Evolutionary conservation across 2,329 filamentous ascomycete species (phyloP).

Genomic region (Microdochium trichocladiopsis): DNA sequence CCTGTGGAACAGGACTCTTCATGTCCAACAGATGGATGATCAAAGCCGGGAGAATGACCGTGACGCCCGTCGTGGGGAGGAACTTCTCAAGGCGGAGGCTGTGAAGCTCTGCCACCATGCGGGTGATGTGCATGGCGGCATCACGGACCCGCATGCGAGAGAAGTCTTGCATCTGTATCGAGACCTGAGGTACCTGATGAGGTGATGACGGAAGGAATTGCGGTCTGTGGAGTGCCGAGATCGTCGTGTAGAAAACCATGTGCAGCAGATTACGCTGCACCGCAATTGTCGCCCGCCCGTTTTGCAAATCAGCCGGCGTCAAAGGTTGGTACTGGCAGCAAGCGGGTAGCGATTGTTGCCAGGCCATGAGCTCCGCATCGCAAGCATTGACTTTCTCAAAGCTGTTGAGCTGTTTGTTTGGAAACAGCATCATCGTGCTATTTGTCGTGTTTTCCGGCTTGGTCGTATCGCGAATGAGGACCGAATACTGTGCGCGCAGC

Average conservation of each 20-base stretch:
- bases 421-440: conserved; percentile 81
- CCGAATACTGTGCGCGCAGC: conserved; percentile 85
- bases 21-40: conserved; percentile 92
- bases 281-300: conserved; percentile 51
- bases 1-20: conserved; percentile 69
- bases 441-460: conserved; percentile 70
- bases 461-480: conserved; percentile 76
- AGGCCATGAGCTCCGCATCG: conserved; percentile 71
- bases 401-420: conserved; percentile 81
- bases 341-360: conserved; percentile 65
- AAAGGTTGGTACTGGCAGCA: conserved; percentile 62
- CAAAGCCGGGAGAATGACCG: conserved; percentile 83
- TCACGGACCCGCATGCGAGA: conserved; percentile 78
- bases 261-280: conserved; percentile 82
- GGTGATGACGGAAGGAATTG: conserved; percentile 77
- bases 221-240: conserved; percentile 84
- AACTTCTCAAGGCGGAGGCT: conserved; percentile 66
- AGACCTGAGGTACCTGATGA: conserved; percentile 39
- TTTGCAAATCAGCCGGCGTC: conserved; percentile 46
- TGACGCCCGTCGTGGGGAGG: conserved; percentile 84
- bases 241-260: conserved; percentile 88
- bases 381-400: conserved; percentile 72
- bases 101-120: conserved; percentile 72
- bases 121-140: conserved; percentile 78
- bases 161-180: conserved; percentile 69